Conservation (phyloP, 192 early-diverging fungal genomes). For the Coemansia sp. region DNA sequence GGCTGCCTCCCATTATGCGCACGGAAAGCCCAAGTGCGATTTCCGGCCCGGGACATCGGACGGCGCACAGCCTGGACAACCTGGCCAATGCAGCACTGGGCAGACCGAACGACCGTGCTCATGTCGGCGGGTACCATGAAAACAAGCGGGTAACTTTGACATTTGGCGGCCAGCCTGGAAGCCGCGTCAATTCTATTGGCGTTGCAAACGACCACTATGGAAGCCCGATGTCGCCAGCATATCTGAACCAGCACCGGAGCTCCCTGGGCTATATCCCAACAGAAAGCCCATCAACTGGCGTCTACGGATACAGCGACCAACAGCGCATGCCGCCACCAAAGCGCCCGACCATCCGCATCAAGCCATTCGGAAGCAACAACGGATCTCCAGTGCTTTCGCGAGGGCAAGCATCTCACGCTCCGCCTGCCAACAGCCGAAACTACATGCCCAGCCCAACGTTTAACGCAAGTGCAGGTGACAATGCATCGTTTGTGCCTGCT, state of each 20-base stretch:
- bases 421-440: not conserved
- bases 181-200: not conserved
- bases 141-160: constrained; percentile 5
- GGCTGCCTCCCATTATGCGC: not conserved
- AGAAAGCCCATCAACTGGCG: too few relatives aligned
- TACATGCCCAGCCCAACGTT: not conserved
- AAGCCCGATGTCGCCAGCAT: constrained; percentile 6
- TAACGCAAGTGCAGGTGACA: not conserved
- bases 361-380: constrained; percentile 11
- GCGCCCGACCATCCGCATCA: constrained; percentile 30
- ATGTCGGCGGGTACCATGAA: not conserved
- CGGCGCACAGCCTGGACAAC: constrained; percentile 4
- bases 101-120: not conserved
- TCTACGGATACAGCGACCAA: constrained; percentile 3
- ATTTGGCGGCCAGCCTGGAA: constrained; percentile 4
- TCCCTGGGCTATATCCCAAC: constrained; percentile 1
- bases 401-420: not conserved
- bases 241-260: constrained; percentile 10
- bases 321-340: constrained; percentile 7
- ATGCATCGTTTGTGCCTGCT: not conserved
- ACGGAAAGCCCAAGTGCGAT: not conserved
- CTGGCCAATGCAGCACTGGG: constrained; percentile 3
- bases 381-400: not conserved
- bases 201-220: not conserved
- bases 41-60: not conserved